Conservation (phyloP, 2,329 filamentous ascomycete species). For the Fusarium beomiforme region DNA sequence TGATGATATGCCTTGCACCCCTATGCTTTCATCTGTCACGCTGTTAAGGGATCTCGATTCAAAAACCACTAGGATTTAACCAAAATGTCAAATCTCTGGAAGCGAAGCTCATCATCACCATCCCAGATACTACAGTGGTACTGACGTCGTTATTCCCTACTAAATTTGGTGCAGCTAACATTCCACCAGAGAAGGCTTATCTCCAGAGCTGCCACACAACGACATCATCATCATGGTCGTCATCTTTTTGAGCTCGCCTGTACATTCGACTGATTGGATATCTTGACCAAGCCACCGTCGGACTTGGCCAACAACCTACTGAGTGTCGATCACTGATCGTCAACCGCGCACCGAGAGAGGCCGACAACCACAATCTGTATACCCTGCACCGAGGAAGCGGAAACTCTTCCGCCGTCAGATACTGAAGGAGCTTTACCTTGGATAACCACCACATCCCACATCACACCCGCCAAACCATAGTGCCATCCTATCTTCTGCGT, state of each 20-base stretch:
- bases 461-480: background rate
- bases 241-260: slow-evolving; percentile 14
- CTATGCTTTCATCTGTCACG: background rate
- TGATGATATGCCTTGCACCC: background rate
- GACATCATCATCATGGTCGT: slow-evolving; percentile 24
- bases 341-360: slow-evolving; percentile 22
- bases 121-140: background rate
- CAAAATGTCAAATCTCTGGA: background rate
- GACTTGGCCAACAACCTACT: slow-evolving; percentile 22
- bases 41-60: slow-evolving; percentile 3
- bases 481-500: background rate
- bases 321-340: slow-evolving; percentile 29
- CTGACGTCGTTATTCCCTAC: background rate
- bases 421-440: background rate
- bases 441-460: background rate
- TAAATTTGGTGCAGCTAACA: background rate
- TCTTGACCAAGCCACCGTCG: slow-evolving; percentile 21
- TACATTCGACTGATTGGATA: slow-evolving; percentile 16
- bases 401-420: slow-evolving; percentile 31
- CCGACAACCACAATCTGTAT: background rate
- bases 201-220: slow-evolving; percentile 5
- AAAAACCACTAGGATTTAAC: background rate
- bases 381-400: slow-evolving; percentile 9
- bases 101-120: slow-evolving; percentile 16
- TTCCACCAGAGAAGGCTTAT: slow-evolving; percentile 3